These are phyloP conservation scores for Ophiocordyceps robertsii DNA, from an alignment of 2,329 filamentous ascomycete genomes.

Conservation along the genomic window DNA sequence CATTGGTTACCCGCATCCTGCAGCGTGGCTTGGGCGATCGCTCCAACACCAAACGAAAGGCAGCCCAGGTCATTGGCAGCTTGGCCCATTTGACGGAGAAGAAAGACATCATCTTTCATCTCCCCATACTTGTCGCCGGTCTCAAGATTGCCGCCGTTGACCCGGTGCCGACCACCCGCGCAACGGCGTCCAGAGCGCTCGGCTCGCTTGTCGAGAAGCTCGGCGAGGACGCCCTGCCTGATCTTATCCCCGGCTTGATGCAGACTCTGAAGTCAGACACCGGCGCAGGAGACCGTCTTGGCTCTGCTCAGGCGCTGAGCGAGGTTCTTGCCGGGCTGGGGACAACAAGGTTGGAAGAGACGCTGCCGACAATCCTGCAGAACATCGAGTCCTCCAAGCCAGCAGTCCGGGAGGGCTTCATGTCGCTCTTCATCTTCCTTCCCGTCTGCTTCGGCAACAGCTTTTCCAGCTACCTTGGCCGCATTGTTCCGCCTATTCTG, in stretches of 20 bases:
- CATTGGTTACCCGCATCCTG: conserved; percentile 86
- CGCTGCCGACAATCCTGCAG: conserved; percentile 86
- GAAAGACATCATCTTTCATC: conserved; percentile 80
- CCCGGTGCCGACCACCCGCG: conserved; percentile 89
- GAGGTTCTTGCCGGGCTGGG: conserved; percentile 93
- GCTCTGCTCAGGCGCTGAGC: conserved; percentile 89
- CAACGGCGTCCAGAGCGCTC: conserved; percentile 88
- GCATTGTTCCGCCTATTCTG: conserved; percentile 90
- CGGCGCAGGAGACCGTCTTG: conserved; percentile 87
- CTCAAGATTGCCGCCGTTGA: conserved; percentile 83
- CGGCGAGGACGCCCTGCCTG: conserved; percentile 88
- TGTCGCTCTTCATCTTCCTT: conserved; percentile 98
- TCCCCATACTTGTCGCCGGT: conserved; percentile 85
- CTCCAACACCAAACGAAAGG: conserved; percentile 91
- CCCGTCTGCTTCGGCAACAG: conserved; percentile 98
- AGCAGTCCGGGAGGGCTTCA: conserved; percentile 91
- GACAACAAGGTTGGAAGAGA: conserved; percentile 86
- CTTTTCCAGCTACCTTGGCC: conserved; percentile 88
- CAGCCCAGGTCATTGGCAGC: conserved; percentile 94
- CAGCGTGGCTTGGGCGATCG: conserved; percentile 84
- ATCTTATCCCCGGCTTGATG: conserved; percentile 97
- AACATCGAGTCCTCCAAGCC: conserved; percentile 88
- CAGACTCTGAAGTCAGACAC: conserved; percentile 94
- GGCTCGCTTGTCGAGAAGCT: conserved; percentile 97
- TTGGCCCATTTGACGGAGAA: conserved; percentile 93